These are phyloP conservation scores for Heteromeles arbutifolia DNA, from an alignment of 306 rosid genomes.

Conservation along the genomic window DNA sequence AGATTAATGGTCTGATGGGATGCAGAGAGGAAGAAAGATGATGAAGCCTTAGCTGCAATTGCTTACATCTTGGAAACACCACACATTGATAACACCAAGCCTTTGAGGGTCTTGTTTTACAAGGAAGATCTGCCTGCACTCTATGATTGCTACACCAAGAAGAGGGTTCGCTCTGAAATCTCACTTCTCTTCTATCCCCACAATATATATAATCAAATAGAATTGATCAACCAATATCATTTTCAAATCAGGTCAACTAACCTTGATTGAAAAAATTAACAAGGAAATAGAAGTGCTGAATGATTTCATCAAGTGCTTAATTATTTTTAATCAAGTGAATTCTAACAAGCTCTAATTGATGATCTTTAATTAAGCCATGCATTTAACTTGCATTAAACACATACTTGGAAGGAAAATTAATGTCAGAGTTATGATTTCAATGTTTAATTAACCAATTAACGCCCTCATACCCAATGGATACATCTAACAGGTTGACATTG, in stretches of 20 bases:
- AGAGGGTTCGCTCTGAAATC: slow-evolving; percentile 33
- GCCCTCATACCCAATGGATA: neutral
- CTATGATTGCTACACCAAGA: slow-evolving; percentile 40
- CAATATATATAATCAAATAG: neutral
- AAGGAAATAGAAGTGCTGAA: neutral
- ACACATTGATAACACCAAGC: slow-evolving; percentile 44
- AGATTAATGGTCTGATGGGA: neutral
- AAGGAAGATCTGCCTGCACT: slow-evolving; percentile 42
- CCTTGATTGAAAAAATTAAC: neutral
- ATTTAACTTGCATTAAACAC: neutral
- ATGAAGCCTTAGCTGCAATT: slow-evolving; percentile 30
- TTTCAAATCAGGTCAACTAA: neutral
- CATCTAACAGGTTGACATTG: slow-evolving; percentile 38
- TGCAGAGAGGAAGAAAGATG: slow-evolving; percentile 46
- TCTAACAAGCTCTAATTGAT: neutral
- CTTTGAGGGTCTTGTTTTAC: slow-evolving; percentile 38
- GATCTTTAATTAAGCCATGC: neutral
- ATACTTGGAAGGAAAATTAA: neutral
- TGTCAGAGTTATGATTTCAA: neutral
- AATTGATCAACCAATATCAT: neutral
- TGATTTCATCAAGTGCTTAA: neutral
- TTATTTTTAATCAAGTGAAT: neutral
- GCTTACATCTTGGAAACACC: slow-evolving; percentile 24
- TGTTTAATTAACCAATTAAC: neutral
- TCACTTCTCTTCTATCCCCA: neutral